Evolutionary conservation across 2,329 filamentous ascomycete species (phyloP).

Genomic region (Pleomassaria siparia): DNA sequence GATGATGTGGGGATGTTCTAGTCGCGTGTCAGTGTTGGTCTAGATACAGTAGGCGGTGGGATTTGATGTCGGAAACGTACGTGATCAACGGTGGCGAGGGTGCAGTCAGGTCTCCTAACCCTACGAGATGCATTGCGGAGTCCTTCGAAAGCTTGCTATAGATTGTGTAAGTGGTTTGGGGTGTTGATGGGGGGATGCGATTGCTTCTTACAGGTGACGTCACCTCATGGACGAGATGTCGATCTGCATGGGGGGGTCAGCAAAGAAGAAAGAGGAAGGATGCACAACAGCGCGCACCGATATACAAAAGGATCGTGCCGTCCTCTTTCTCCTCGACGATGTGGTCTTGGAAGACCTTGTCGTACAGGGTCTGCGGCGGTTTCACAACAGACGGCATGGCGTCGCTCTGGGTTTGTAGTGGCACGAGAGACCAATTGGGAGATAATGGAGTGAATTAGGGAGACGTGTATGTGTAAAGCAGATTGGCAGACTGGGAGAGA

Average conservation of each 20-base stretch:
- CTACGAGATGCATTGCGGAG: conserved; percentile 83
- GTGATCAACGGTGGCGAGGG: conserved; percentile 93
- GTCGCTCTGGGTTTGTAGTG: conserved; percentile 24
- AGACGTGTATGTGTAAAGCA: conserved; percentile 1
- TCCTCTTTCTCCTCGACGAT: conserved; percentile 94
- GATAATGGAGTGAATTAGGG: background rate
- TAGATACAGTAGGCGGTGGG: conserved; percentile 1
- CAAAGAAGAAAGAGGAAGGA: conserved; percentile 2
- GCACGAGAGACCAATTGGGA: conserved; percentile 19
- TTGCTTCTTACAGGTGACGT: conserved; percentile 77
- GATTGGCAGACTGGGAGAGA: background rate
- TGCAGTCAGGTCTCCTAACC: conserved; percentile 94
- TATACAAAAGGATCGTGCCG: conserved; percentile 90
- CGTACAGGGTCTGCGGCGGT: conserved; percentile 84
- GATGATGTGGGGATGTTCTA: conserved; percentile 93
- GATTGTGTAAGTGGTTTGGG: conserved; percentile 15
- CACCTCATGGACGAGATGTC: conserved; percentile 97
- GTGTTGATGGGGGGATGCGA: conserved; percentile 1
- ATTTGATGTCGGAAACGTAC: conserved; percentile 58
- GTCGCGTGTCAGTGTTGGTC: conserved; percentile 15
- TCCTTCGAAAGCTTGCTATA: conserved; percentile 93
- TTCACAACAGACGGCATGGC: conserved; percentile 75
- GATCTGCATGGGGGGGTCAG: conserved; percentile 60
- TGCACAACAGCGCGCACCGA: conserved; percentile 61
- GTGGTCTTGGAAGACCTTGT: conserved; percentile 95